Evolutionary conservation across 202 grass and related monocot species (phyloP).

Genomic region (Dendrocalamus latiflorus): DNA sequence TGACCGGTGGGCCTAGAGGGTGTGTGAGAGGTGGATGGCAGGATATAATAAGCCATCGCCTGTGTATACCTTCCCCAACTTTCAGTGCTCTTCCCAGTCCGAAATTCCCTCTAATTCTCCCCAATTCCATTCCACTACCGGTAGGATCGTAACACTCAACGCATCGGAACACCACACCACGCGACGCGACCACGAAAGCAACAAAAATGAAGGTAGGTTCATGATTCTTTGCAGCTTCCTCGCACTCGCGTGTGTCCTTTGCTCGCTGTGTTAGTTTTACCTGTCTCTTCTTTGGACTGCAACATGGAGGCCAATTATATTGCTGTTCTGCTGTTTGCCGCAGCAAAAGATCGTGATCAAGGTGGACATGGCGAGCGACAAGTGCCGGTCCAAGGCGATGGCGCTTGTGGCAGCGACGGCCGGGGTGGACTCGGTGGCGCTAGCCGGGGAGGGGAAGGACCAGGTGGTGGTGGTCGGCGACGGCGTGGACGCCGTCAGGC

Average conservation of each 20-base stretch:
- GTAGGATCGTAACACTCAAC: no score
- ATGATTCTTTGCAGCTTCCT: no score
- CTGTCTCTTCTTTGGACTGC: neutral
- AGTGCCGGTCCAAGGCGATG: constrained; percentile 20
- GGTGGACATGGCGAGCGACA: constrained; percentile 28
- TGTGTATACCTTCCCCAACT: no score
- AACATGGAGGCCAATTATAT: neutral
- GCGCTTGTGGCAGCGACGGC: neutral
- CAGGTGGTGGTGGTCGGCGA: constrained; percentile 26
- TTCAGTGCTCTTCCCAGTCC: no score
- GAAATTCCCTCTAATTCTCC: no score
- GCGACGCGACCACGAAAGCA: no score
- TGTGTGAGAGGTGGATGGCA: no score
- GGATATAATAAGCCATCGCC: no score
- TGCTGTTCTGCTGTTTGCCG: neutral
- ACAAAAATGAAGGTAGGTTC: no score
- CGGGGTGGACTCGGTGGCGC: neutral
- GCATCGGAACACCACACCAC: neutral
- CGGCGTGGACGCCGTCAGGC: constrained; percentile 5
- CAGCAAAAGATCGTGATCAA: constrained; percentile 13
- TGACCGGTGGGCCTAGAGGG: no score
- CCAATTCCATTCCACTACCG: no score
- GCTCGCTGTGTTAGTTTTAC: neutral
- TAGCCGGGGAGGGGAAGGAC: constrained; percentile 29
- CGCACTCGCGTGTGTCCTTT: no score